Percentiles rank a stretch among this genome's conserved stretches.
Conservation (phyloP, 176 grass and related monocot species). For the Metroxylon sagu region DNA sequence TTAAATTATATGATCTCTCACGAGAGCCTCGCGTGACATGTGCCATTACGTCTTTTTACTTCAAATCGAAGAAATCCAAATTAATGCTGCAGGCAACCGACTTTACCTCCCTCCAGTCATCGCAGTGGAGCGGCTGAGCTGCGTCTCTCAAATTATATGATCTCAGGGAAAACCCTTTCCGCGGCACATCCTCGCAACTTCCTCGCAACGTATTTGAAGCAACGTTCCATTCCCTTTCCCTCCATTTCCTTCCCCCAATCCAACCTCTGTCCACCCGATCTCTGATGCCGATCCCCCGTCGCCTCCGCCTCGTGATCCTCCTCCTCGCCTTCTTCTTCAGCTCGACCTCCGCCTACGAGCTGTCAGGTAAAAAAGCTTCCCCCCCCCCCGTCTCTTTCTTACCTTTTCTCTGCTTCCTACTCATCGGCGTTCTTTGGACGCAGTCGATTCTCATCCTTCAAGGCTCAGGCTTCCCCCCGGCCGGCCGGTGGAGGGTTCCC, state of each 20-base stretch:
- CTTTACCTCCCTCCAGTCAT: no score
- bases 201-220: no score
- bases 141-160: no score
- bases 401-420: neutral
- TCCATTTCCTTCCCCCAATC: conserved; percentile 12
- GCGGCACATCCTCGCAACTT: no score
- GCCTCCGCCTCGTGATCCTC: neutral
- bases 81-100: no score
- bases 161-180: no score
- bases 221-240: neutral
- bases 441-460: conserved; percentile 30
- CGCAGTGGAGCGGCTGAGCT: no score
- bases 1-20: no score
- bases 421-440: conserved; percentile 4
- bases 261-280: conserved; percentile 6
- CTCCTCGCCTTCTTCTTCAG: conserved; percentile 16
- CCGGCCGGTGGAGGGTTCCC: conserved; percentile 19
- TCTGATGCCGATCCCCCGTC: conserved; percentile 21
- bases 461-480: conserved; percentile 13
- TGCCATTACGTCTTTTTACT: no score
- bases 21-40: no score
- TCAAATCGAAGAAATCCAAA: no score
- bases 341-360: conserved; percentile 20
- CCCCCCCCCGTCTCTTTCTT: neutral
- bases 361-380: conserved; percentile 39